Percentiles rank a stretch among this genome's conserved stretches.
These are phyloP conservation scores for Chaetoscypha palmicola DNA, from an alignment of 2,329 filamentous ascomycete species.

Conservation along the genomic window DNA sequence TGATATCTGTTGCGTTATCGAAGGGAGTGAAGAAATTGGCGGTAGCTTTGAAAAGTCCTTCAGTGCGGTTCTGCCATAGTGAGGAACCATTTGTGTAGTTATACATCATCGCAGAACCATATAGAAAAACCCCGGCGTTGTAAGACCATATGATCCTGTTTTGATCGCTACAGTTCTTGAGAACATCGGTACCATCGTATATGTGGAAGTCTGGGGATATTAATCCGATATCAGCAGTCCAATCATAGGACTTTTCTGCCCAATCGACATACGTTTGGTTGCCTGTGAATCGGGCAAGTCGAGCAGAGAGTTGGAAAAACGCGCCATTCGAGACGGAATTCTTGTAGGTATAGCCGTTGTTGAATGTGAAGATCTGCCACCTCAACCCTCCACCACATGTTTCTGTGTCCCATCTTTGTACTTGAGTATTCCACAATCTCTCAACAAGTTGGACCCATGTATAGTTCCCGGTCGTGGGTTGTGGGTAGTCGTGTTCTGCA, in stretches of 20 bases:
- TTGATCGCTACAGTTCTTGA: slow-evolving; percentile 42
- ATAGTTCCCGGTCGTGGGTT: slow-evolving; percentile 48
- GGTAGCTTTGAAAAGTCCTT: slow-evolving; percentile 45
- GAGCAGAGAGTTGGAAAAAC: slow-evolving; percentile 75
- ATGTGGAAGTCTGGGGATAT: slow-evolving; percentile 49
- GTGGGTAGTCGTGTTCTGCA: slow-evolving; percentile 60
- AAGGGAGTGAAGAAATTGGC: slow-evolving; percentile 47
- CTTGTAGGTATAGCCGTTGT: slow-evolving; percentile 77
- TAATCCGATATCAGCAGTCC: slow-evolving; percentile 50
- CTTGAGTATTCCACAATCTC: slow-evolving; percentile 68
- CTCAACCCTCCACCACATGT: slow-evolving; percentile 65
- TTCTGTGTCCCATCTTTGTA: slow-evolving; percentile 60
- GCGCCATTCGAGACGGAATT: slow-evolving; percentile 75
- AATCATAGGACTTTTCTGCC: slow-evolving; percentile 62
- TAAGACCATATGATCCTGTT: slow-evolving; percentile 58
- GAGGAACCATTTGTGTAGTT: slow-evolving; percentile 47
- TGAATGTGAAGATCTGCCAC: slow-evolving; percentile 76
- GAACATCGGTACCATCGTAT: slow-evolving; percentile 54
- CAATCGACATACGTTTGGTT: slow-evolving; percentile 60
- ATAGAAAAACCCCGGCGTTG: slow-evolving; percentile 57
- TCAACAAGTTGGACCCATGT: slow-evolving; percentile 60
- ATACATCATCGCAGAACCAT: slow-evolving; percentile 57
- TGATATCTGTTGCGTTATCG: slow-evolving; percentile 48
- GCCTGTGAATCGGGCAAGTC: slow-evolving; percentile 62
- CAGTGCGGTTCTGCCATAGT: slow-evolving; percentile 48